Base-by-base conservation (phyloP, 2,329 filamentous ascomycete species). In the Phaeosphaeriaceae sp. region DNA sequence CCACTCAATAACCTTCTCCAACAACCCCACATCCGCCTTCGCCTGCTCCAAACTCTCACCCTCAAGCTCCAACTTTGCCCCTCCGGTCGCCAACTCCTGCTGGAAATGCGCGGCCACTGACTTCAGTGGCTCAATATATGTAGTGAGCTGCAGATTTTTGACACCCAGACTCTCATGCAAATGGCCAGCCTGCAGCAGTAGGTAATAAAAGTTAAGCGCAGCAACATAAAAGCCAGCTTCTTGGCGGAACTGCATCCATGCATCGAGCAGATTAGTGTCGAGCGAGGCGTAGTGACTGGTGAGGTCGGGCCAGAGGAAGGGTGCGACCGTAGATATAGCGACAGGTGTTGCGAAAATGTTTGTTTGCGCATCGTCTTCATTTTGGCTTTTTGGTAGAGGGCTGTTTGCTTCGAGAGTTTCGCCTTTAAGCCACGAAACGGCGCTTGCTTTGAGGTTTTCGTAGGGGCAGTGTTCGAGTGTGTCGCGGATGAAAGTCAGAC, bases 341-440 rank as follows among this genome's bases (percentile, higher is more conserved):
- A 77, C 67, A 0, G 79, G 76, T 2, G 76, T 80, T 3, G 77
- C 71, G 56, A 81, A 82, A 17, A 81, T 75, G 15, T 54, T 57
- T 4, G 54, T 57, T 39, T 56, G 23, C 2, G 23, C 35, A 6
- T 44, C 52, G 28, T 48, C 9, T 58, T 68, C 54, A 12, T 52
- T 36, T 17, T 49, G 17, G 7, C 46, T 28, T 21, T 52, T 47
- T 12, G 46, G 32, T 56, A 39, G 50, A 15, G 70, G 77, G 3
- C 56, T 40, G 21, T 67, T 69, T 4, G 79, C 77, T 56, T 79
- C 75, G 4, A 85, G 74, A 0, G 83, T 80, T 61, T 85, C 83
- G 33, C 82, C 76, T 61, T 85, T 86, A 28, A 86, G 71, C 83
- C 83, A 86, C 28, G 79, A 78, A 4, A 86, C 78, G 2, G 83